Evolutionary conservation across 2,329 filamentous ascomycete species (phyloP), one percentile per base, ranked within the genome.

Genomic region (Fusarium armeniacum): DNA sequence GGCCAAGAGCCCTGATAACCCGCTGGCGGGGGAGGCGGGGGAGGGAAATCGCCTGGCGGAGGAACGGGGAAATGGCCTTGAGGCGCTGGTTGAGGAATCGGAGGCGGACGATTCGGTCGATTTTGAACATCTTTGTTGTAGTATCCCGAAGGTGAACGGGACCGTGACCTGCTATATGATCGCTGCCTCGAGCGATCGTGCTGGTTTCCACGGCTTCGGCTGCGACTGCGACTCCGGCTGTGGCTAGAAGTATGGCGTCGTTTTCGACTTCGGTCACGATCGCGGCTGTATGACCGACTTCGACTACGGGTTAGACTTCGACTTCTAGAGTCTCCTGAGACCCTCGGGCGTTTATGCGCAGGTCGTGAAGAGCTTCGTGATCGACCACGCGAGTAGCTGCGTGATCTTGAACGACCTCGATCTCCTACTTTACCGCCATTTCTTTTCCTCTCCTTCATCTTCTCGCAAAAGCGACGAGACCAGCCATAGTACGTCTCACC

Each of bases 401-500:
- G 72, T 3, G 78, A 77, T 28, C 67, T 53, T 22, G 79, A 82
- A 6, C 80, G 77, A 6, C 78, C 80, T 28, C 80, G 50, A 1
- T 64, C 76, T 7, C 71, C 6, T 68, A 58, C 62, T 38, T 63
- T 65, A 18, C 55, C 53, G 4, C 26, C 49, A 58, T 80, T 82
- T 45, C 77, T 81, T 30, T 77, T 79, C 38, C 86, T 83, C 52
- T 83, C 81, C 79, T 91, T 93, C 91, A 96, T 96, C 75, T 91
- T 92, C 70, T 93, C 85, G 76, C 93, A 97, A 72, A 97, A 96
- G 1, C 83, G 83, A 40, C 87, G 86, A 7, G 93, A 95, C 94
- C 94, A 97, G 65, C 93, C 94, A 76, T 97, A 97, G 78, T 97
- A 97, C 1, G 91, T 93, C 67, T 93, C 90, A 2, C 90, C 90